Conservation (phyloP, 1,284 basidiomycete species). For the Boletus sp. region DNA sequence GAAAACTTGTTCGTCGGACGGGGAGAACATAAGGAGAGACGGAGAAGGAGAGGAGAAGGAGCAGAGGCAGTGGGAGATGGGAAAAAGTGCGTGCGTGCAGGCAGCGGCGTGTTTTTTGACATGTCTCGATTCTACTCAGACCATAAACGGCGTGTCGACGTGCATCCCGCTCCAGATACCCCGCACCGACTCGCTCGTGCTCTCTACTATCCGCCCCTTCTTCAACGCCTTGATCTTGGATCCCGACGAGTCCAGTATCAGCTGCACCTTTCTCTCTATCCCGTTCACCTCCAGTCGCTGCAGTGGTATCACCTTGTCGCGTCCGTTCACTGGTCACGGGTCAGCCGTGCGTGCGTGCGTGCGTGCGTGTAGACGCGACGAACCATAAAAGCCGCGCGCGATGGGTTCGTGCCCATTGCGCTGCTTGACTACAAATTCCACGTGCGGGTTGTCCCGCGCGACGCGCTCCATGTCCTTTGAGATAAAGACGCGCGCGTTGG, state of each 20-base stretch:
- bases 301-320: constrained; percentile 77
- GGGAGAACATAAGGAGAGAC: not conserved
- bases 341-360: constrained; percentile 13
- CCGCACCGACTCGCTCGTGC: constrained; percentile 71
- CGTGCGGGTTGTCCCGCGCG: constrained; percentile 70
- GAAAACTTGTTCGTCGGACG: not conserved
- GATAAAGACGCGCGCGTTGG: constrained; percentile 66
- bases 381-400: constrained; percentile 73
- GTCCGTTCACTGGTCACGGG: constrained; percentile 56
- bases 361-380: constrained; percentile 19
- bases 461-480: constrained; percentile 57
- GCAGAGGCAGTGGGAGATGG: not conserved
- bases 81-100: constrained; percentile 21
- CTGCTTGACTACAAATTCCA: constrained; percentile 76
- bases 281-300: constrained; percentile 68
- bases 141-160: constrained; percentile 48
- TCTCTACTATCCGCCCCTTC: constrained; percentile 65
- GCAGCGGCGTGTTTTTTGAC: constrained; percentile 34
- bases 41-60: not conserved
- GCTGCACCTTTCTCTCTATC: constrained; percentile 69
- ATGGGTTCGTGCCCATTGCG: constrained; percentile 71
- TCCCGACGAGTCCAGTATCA: constrained; percentile 82
- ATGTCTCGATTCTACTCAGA: constrained; percentile 22
- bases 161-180: constrained; percentile 86
- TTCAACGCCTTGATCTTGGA: constrained; percentile 77